Evolutionary conservation across 192 early-diverging fungal species (phyloP).

Genomic region (Coemansia sp.): DNA sequence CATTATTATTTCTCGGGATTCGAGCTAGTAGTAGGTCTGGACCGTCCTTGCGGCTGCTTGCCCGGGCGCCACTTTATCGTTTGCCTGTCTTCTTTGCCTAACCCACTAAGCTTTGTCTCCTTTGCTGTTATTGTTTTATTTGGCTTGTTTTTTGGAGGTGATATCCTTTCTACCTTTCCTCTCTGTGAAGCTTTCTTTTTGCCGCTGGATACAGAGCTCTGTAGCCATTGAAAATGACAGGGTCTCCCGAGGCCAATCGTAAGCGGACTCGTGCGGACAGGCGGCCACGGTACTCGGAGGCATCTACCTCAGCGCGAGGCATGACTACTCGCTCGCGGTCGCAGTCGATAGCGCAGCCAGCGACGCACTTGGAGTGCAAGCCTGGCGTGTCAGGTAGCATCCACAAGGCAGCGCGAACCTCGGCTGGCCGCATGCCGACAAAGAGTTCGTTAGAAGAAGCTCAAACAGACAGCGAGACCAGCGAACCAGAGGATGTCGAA

Average conservation of each 20-base stretch:
- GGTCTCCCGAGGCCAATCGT: constrained; percentile 31
- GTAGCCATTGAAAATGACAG: constrained; percentile 24
- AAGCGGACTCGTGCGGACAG: constrained; percentile 39
- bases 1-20: background rate
- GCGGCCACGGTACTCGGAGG: constrained; percentile 16
- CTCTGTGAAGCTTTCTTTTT: background rate
- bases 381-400: background rate
- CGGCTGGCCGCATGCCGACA: background rate
- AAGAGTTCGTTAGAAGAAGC: background rate
- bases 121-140: background rate
- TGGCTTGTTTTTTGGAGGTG: background rate
- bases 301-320: constrained; percentile 12
- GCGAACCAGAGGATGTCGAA: background rate
- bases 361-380: background rate
- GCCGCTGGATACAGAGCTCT: background rate
- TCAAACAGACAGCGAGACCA: background rate
- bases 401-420: background rate
- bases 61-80: background rate
- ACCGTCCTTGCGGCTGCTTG: background rate
- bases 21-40: background rate
- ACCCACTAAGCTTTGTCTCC: background rate
- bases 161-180: background rate
- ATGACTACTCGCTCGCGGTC: constrained; percentile 50
- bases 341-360: constrained; percentile 29
- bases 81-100: background rate